Base-by-base conservation (phyloP, 306 rosid species). In the Mimosa pudica region DNA sequence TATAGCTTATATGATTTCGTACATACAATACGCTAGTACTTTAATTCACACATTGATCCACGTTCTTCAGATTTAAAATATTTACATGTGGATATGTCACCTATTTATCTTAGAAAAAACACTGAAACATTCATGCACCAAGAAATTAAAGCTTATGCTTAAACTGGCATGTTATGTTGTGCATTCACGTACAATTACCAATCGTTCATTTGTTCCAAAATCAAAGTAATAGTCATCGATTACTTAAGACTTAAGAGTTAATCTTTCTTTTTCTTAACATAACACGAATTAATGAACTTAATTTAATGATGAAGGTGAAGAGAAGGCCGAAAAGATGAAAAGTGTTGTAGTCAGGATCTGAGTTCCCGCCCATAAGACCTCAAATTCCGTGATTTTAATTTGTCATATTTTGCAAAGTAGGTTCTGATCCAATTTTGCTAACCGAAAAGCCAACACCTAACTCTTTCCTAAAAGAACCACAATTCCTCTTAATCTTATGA, bases 251-350 rank as follows among this genome's bases (percentile, higher is more conserved):
- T 71, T 71, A 71, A 32, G 36, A 51, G 38, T 65, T 80, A 60
- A 77, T 78, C 70, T 51, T 79, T 71, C 62, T 20, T 36, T 10
- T n/a, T n/a, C 30, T 24, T 57, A 0, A 24, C 10, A 20, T 2
- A 20, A 1, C 8, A 3, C 9, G 4, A 58, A 24, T 24, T 1
- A 67, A 66, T 16, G 12, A 67, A 2, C 10, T 57, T 57, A n/a
- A 57, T 57, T 57, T 61, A 61, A 61, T 10, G 16, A 61, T 58
- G 33, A 58, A 55, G 62, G 68, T 60, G 24, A 44, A 77, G 57
- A 73, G 35, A 82, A 80, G 72, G 82, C 49, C 66, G 48, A 18
- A 77, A 74, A 62, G 70, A 52, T 62, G 57, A 69, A 84, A 85
- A 85, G 83, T 71, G 45, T 10, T 75, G 79, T 52, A 68, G 70